Evolutionary conservation across 2,329 filamentous ascomycete species (phyloP).

Genomic region (Macrophomina phaseolina): DNA sequence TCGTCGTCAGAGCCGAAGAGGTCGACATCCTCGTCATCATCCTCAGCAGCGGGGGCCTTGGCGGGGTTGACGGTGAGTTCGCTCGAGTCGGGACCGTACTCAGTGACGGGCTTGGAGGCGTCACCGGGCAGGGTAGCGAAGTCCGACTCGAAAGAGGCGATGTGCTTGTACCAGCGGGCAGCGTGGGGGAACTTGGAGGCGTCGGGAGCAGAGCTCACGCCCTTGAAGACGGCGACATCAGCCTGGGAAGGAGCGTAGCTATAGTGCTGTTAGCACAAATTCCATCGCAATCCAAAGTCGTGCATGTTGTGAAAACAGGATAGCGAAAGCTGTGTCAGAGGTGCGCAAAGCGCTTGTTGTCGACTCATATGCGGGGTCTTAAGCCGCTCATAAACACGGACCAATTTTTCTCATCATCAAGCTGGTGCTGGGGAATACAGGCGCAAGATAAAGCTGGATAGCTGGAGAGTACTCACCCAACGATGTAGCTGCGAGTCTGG

Average conservation of each 20-base stretch:
- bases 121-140: slow-evolving; percentile 91
- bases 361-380: slow-evolving; percentile 89
- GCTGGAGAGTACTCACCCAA: slow-evolving; percentile 69
- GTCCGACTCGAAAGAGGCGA: slow-evolving; percentile 88
- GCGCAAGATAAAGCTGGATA: slow-evolving; percentile 19
- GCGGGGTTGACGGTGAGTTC: slow-evolving; percentile 84
- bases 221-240: slow-evolving; percentile 95
- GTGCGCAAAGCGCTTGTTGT: slow-evolving; percentile 76
- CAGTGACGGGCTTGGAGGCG: slow-evolving; percentile 83
- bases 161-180: slow-evolving; percentile 99
- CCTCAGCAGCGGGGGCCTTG: slow-evolving; percentile 73
- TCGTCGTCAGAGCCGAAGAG: slow-evolving; percentile 93
- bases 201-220: slow-evolving; percentile 75
- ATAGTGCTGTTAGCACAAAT: slow-evolving; percentile 34
- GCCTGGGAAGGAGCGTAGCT: slow-evolving; percentile 82
- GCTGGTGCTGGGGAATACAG: slow-evolving; percentile 34
- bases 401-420: slow-evolving; percentile 86
- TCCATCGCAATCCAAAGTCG: slow-evolving; percentile 27
- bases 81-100: slow-evolving; percentile 84
- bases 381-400: slow-evolving; percentile 96
- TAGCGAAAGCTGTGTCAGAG: slow-evolving; percentile 63
- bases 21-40: slow-evolving; percentile 77
- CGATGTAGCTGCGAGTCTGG: slow-evolving; percentile 78
- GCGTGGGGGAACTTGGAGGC: slow-evolving; percentile 90
- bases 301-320: background rate